phyloP scores from a whole-genome alignment of 331 rosid species.

The Malus hybrid region DNA sequence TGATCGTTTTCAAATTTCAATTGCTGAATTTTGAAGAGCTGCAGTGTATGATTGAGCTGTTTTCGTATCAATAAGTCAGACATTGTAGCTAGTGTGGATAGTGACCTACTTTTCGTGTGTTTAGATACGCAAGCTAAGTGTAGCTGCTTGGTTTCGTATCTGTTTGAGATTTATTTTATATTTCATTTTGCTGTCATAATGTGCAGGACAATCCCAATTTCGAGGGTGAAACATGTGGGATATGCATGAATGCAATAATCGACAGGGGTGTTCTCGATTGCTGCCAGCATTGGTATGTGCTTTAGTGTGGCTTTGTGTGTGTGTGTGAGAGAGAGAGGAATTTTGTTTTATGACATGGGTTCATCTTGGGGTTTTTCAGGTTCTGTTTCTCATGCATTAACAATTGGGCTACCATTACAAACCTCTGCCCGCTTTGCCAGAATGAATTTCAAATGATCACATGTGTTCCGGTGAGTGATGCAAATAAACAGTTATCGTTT shows the following conservation, averaged over 20 bases:
- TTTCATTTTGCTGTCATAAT: too few species aligned
- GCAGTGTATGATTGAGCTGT: background rate
- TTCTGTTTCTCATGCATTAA: slow-evolving; percentile 94
- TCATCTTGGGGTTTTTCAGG: slow-evolving; percentile 38
- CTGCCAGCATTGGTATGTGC: slow-evolving; percentile 86
- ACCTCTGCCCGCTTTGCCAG: slow-evolving; percentile 99
- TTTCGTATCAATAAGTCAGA: background rate
- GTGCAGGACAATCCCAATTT: too few species aligned
- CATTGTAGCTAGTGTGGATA: background rate
- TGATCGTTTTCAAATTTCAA: background rate
- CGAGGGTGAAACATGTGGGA: too few species aligned
- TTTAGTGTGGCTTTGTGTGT: background rate
- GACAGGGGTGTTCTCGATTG: slow-evolving; percentile 95
- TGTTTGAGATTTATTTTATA: too few species aligned
- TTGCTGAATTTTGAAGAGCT: background rate
- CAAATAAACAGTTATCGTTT: slow-evolving; percentile 10
- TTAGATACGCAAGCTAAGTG: background rate
- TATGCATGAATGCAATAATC: slow-evolving; percentile 18
- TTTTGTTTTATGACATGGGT: background rate
- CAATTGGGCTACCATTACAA: slow-evolving; percentile 98
- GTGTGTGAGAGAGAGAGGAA: background rate
- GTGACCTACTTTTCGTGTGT: background rate
- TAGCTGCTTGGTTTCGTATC: background rate
- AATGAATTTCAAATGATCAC: slow-evolving; percentile 94
- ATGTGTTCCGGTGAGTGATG: slow-evolving; percentile 93